A percentile compares a stretch with the other conserved stretches of the same genome.
Evolutionary conservation across 768 basidiomycete species (phyloP).

Genomic region (Leccinellum albellum): DNA sequence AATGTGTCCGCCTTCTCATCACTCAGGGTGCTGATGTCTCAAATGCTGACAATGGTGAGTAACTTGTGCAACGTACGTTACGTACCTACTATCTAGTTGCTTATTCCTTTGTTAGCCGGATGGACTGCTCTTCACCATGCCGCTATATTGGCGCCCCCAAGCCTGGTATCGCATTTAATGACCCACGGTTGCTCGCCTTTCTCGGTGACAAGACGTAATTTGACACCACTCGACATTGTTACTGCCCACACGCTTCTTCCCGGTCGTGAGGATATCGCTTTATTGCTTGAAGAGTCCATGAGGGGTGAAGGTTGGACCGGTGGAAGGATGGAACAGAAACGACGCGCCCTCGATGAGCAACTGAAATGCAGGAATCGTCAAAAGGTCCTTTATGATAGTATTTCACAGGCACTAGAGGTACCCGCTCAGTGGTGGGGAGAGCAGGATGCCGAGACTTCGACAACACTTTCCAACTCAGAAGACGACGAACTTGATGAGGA

Average conservation of each 20-base stretch:
- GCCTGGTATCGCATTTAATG: slow-evolving; percentile 87
- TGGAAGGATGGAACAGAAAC: slow-evolving; percentile 68
- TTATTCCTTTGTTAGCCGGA: slow-evolving; percentile 53
- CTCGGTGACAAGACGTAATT: slow-evolving; percentile 66
- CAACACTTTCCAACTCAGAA: slow-evolving; percentile 44
- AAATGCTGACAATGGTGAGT: slow-evolving; percentile 59
- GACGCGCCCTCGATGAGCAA: slow-evolving; percentile 56
- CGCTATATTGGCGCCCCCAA: slow-evolving; percentile 82
- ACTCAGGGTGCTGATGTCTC: slow-evolving; percentile 71
- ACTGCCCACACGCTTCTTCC: slow-evolving; percentile 78
- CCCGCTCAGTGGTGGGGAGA: slow-evolving; percentile 64
- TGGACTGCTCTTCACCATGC: slow-evolving; percentile 97
- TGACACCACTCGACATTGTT: slow-evolving; percentile 88
- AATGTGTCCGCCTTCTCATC: slow-evolving; percentile 78
- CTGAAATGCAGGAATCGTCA: slow-evolving; percentile 50
- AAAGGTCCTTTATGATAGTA: slow-evolving; percentile 53
- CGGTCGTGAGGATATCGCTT: slow-evolving; percentile 78
- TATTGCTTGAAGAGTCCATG: slow-evolving; percentile 90
- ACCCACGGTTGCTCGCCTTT: slow-evolving; percentile 88
- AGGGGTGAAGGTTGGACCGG: slow-evolving; percentile 79
- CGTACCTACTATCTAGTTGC: neutral
- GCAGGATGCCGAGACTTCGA: slow-evolving; percentile 42
- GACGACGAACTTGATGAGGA: slow-evolving; percentile 48
- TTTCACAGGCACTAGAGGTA: slow-evolving; percentile 56
- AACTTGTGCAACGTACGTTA: neutral